Conservation (phyloP, 441 rosid species). For the Arabidopsis hybrid region DNA sequence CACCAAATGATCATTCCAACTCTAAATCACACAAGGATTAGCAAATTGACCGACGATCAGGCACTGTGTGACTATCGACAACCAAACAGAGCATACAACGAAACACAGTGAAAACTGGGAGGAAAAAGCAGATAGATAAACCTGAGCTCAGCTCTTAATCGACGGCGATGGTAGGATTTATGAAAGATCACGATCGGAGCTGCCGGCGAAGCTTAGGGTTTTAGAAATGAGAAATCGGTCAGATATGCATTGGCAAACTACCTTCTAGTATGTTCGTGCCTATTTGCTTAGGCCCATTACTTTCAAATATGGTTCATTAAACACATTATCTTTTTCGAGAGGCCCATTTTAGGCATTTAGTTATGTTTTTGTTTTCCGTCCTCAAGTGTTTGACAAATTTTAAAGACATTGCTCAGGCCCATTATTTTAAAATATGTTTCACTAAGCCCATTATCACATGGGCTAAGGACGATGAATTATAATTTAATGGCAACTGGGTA, state of each 20-base stretch:
- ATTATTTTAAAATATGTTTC: too few species aligned
- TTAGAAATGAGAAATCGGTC: conserved; percentile 12
- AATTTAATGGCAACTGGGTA: neutral
- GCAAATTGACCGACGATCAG: conserved; percentile 12
- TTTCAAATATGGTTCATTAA: neutral
- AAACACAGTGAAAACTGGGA: neutral
- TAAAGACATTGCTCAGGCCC: too few species aligned
- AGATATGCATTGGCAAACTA: neutral
- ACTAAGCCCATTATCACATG: too few species aligned
- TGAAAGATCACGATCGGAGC: conserved; percentile 36
- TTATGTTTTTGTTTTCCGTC: neutral
- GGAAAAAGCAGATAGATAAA: neutral
- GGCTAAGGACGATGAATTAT: too few species aligned
- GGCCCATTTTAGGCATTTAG: neutral
- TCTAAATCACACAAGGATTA: conserved; percentile 10
- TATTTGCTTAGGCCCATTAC: neutral
- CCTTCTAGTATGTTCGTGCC: neutral
- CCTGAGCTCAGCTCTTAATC: conserved; percentile 26
- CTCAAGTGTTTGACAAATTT: neutral
- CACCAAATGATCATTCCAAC: neutral
- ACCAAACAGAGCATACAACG: conserved; percentile 9
- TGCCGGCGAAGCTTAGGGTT: conserved; percentile 40
- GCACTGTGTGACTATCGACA: neutral
- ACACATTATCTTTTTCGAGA: neutral
- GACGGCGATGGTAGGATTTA: conserved; percentile 42